phyloP scores from a whole-genome alignment of 768 basidiomycete genomes.

The Pulveroboletus sp. region DNA sequence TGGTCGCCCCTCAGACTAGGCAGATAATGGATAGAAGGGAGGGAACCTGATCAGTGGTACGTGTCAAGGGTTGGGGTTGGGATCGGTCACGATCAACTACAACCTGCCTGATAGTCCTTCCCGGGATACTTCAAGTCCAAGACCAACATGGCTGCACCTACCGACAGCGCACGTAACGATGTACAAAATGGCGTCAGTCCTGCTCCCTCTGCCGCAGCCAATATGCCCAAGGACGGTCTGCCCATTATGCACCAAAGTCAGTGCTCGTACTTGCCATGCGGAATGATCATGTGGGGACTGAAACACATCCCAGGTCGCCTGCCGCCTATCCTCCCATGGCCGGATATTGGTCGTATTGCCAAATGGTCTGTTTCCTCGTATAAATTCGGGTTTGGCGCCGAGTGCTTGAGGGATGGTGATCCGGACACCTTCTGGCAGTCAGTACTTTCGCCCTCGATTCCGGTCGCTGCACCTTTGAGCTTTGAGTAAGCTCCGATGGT shows the following conservation, averaged over 20 bases:
- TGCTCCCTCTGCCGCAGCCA: conserved; percentile 8
- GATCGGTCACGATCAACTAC: background rate
- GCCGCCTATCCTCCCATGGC: conserved; percentile 60
- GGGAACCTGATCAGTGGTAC: background rate
- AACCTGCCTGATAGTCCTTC: too few species aligned
- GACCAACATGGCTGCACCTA: conserved; percentile 14
- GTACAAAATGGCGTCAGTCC: conserved; percentile 11
- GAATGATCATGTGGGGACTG: background rate
- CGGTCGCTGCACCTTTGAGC: background rate
- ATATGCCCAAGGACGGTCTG: conserved; percentile 31
- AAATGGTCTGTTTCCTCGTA: conserved; percentile 96
- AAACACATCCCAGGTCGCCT: conserved; percentile 27
- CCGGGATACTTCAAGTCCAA: too few species aligned
- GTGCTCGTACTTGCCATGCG: conserved; percentile 3
- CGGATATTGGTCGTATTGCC: conserved; percentile 82
- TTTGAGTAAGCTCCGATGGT: conserved; percentile 68
- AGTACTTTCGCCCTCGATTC: conserved; percentile 29
- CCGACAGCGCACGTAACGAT: conserved; percentile 10
- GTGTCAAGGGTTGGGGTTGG: background rate
- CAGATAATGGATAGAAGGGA: background rate
- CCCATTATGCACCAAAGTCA: conserved; percentile 38
- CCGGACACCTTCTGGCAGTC: conserved; percentile 98
- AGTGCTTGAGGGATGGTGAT: conserved; percentile 84
- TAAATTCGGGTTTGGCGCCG: conserved; percentile 95
- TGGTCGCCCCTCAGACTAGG: background rate